Base-by-base conservation (phyloP, 78 protist species). In the Dictyostelium intermedium region DNA sequence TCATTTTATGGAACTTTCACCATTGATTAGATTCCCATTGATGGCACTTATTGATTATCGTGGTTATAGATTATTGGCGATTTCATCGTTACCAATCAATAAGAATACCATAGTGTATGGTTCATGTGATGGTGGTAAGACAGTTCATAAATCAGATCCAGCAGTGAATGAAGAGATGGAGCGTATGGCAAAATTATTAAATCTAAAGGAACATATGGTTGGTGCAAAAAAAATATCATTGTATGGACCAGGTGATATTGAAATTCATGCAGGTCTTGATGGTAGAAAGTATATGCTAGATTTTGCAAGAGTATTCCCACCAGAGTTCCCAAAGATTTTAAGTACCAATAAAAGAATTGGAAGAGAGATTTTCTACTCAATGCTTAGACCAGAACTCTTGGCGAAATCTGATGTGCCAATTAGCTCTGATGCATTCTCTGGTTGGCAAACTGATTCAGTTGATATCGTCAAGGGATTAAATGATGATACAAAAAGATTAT, bases 211-310 rank as follows among this genome's bases (percentile, higher is more conserved):
- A 6, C 95, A 91, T 39, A 4, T 34, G 0, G 87, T 82, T 69
- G 95, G 95, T 66, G 35, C 30, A 11, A 72, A 74, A 10, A 45
- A 72, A 39, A 34, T 34, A 1, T 27, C 47, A 27, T 10, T 91
- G 30, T 82, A 82, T 72, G 95, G 95, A 32, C 95, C 95, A 47
- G 94, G 94, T 61, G 94, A 89, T 50, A 89, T 89, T 47, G 94
- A 89, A 69, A 45, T 89, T 70, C 92, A 85, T 78, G 20, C 70
- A 25, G 95, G 86, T 5, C 11, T 34, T n/a, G 95, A 91, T 35
- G 83, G 77, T n/a, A 16, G 78, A 23, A 82, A 73, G 63, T 91
- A 91, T 79, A 84, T 91, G 91, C 47, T 84, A 32, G 95, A 91
- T 73, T 91, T 82, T 82, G 95, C 95, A 34, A 18, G 95, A 10